Evolutionary conservation across 2,329 filamentous ascomycete genomes (phyloP), one percentile per base, ranked within the genome.

Genomic region (Ilyonectria sp.): DNA sequence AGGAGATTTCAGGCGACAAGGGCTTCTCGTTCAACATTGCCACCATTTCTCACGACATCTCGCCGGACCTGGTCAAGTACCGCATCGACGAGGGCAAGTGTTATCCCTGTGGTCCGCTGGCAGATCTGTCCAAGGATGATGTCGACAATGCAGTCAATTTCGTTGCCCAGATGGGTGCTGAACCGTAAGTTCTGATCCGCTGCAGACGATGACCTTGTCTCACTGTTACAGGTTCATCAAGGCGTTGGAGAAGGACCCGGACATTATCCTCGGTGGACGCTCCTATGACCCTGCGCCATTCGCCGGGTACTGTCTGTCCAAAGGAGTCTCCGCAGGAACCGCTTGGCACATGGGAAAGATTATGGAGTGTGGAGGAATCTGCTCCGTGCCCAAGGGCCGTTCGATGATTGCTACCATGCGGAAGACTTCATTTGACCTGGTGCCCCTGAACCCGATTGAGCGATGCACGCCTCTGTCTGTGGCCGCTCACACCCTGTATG

Each of bases 401-500:
- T 82, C 79, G 5, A 82, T 81, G 40, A 75, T 82, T 11, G 83
- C 82, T 0, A 83, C 80, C 0, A 70, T 86, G n/a, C 79, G 80
- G 1, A 61, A 52, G 8, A 74, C 83, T 33, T 82, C 83, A 4
- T 88, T 88, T 65, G 84, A 86, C 60, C 75, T 88, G 7, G 77
- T 73, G 0, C 85, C 86, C 0, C 67, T 85, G 0, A 75, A 79
- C 6, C 77, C 82, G 1, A 68, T 65, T 0, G 78, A 81, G 4
- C 75, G 79, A 13, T 88, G 86, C 66, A 87, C 84, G 0, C 81
- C 83, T 0, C 59, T 84, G 0, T 84, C 82, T 1, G 85, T 88
- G 1, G 85, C 85, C 1, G 83, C 86, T 0, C 86, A 88, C 68
- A 84, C 85, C 0, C 75, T 88, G 29, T 88, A 88, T 60, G 86